Conservation (phyloP, 148 eudicot species). For the Chenopodium berlandieri region DNA sequence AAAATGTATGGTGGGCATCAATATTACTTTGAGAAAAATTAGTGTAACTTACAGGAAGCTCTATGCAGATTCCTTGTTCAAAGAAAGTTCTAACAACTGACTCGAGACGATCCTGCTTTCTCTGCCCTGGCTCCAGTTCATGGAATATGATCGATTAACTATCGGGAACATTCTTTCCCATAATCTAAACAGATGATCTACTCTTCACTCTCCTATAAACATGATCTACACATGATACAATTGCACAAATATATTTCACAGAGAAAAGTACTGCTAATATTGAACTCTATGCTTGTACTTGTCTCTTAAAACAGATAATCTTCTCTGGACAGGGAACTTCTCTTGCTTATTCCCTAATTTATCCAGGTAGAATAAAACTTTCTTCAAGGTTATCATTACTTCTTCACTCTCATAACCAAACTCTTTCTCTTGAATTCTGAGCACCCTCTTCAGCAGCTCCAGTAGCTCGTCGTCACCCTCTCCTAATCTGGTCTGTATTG, state of each 20-base stretch:
- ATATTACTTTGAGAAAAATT: background rate
- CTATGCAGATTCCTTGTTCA: background rate
- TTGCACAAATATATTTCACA: background rate
- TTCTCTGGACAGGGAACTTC: conserved; percentile 61
- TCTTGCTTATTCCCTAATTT: conserved; percentile 68
- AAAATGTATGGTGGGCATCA: background rate
- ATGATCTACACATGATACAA: background rate
- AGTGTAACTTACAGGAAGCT: background rate
- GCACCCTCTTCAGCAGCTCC: conserved; percentile 56
- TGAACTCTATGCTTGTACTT: conserved; percentile 46
- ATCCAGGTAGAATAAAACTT: conserved; percentile 55
- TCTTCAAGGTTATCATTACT: conserved; percentile 64
- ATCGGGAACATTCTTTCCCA: background rate
- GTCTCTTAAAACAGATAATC: conserved; percentile 56
- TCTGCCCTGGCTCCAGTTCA: background rate
- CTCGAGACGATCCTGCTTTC: background rate
- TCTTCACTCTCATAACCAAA: conserved; percentile 74
- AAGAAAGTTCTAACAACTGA: background rate
- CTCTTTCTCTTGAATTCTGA: conserved; percentile 72
- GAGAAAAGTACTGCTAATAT: conserved; percentile 22
- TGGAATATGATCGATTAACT: background rate
- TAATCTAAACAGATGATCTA: background rate
- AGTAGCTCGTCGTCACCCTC: conserved; percentile 54
- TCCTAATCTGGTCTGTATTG: conserved; percentile 62
- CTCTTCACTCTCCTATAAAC: background rate